phyloP scores from a whole-genome alignment of 2,329 filamentous ascomycete species.

The Pseudogymnoascus sp. region DNA sequence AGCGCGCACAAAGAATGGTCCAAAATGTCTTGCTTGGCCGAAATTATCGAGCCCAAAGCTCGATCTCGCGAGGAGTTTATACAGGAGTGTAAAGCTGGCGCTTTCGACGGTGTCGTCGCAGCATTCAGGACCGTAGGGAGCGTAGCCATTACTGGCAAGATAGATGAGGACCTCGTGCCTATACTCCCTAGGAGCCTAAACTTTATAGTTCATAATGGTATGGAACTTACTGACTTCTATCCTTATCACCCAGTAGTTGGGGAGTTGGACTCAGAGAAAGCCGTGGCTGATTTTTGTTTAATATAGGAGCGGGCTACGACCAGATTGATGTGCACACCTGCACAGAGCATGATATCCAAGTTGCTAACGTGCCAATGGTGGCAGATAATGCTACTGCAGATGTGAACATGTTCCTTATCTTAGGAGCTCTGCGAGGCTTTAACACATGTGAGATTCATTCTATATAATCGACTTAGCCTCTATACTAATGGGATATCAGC shows the following conservation, averaged over 20 bases:
- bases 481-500: conserved; percentile 31
- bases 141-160: conserved; percentile 40
- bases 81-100: conserved; percentile 46
- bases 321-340: conserved; percentile 68
- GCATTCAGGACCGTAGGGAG: conserved; percentile 51
- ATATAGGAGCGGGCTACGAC: conserved; percentile 69
- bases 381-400: conserved; percentile 79
- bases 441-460: conserved; percentile 33
- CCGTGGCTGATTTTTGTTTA: conserved; percentile 38
- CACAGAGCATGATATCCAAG: conserved; percentile 55
- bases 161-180: conserved; percentile 49
- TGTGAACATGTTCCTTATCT: conserved; percentile 68
- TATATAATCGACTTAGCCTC: conserved; percentile 30
- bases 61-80: conserved; percentile 48
- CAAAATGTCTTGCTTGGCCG: conserved; percentile 16
- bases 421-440: conserved; percentile 70
- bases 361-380: conserved; percentile 70
- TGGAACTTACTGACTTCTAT: conserved; percentile 31
- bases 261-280: conserved; percentile 37
- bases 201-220: conserved; percentile 29
- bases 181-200: conserved; percentile 28
- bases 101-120: conserved; percentile 45
- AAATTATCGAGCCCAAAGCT: conserved; percentile 33
- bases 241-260: conserved; percentile 35
- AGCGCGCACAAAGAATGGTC: conserved; percentile 39